Percentiles rank a stretch among this genome's conserved stretches.
Conservation (phyloP, 1,139 yeast genomes). For the Lodderomyces orthopsilosis region DNA sequence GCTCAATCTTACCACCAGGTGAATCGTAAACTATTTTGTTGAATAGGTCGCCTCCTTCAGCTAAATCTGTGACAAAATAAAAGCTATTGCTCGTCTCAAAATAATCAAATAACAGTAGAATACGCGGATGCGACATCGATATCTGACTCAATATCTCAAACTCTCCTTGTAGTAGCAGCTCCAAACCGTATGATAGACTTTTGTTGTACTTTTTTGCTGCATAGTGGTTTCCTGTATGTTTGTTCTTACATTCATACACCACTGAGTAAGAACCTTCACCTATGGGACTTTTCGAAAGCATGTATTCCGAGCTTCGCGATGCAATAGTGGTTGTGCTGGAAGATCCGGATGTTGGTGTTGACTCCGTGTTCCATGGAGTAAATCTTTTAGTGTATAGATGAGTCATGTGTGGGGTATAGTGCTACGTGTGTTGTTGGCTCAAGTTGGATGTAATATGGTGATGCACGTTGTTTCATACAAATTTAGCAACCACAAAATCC, state of each 20-base stretch:
- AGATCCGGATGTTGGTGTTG: not conserved
- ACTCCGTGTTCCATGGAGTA: constrained; percentile 6
- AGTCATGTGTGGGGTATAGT: not conserved
- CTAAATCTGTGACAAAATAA: constrained; percentile 65
- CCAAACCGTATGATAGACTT: constrained; percentile 34
- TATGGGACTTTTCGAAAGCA: constrained; percentile 27
- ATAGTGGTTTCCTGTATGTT: constrained; percentile 30
- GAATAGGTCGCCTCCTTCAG: constrained; percentile 69
- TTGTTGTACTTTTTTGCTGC: constrained; percentile 40
- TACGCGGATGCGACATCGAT: constrained; percentile 44
- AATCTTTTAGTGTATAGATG: not conserved
- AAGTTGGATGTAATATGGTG: no score
- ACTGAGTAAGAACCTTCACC: constrained; percentile 42
- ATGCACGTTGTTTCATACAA: no score
- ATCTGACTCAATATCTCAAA: constrained; percentile 50
- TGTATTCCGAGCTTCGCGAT: constrained; percentile 40
- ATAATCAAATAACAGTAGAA: constrained; percentile 63
- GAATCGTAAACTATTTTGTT: constrained; percentile 50
- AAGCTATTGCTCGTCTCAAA: constrained; percentile 63
- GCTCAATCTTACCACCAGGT: constrained; percentile 23
- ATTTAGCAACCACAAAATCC: no score
- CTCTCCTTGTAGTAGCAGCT: constrained; percentile 48
- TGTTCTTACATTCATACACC: constrained; percentile 39
- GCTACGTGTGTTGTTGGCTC: no score
- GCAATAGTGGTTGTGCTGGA: constrained; percentile 2